Conservation (phyloP, 2,329 filamentous ascomycete species). For the Paraconiothyrium sp. region DNA sequence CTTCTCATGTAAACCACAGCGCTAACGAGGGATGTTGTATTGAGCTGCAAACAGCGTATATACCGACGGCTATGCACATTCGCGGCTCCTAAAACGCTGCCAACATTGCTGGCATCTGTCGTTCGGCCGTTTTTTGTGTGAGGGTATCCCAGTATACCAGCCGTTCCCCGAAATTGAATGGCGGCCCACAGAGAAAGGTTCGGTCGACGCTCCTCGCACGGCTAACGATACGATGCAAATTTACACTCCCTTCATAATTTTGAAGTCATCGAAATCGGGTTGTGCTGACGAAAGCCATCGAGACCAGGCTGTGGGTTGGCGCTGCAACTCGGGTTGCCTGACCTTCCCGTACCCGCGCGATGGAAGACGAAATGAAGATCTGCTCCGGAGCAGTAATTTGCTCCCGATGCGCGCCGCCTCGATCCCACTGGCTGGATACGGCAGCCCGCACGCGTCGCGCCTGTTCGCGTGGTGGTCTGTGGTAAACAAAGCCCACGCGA, state of each 20-base stretch:
- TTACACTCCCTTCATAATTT: background rate
- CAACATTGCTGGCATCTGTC: background rate
- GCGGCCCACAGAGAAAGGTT: conserved; percentile 4
- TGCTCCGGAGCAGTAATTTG: conserved; percentile 14
- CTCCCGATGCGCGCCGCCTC: conserved; percentile 12
- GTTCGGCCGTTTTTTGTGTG: conserved; percentile 1
- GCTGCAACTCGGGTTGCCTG: background rate
- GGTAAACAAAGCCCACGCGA: conserved; percentile 22
- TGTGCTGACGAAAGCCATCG: conserved; percentile 13
- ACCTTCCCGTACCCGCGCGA: conserved; percentile 17
- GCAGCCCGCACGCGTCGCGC: conserved; percentile 12
- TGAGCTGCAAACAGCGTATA: conserved; percentile 8
- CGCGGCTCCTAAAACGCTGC: background rate
- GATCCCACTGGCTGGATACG: conserved; percentile 10
- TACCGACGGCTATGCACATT: conserved; percentile 12
- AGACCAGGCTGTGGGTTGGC: conserved; percentile 3
- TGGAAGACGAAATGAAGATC: conserved; percentile 17
- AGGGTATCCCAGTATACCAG: conserved; percentile 4
- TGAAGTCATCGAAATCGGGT: conserved; percentile 9
- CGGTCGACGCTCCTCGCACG: background rate
- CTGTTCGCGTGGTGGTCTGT: conserved; percentile 20
- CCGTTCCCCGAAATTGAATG: conserved; percentile 11
- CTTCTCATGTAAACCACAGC: background rate
- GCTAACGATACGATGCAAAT: conserved; percentile 9
- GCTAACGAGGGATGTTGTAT: background rate